Evolutionary conservation across 139 green algal genomes (phyloP), one percentile per base, ranked within the genome.

Genomic region (Closterium sp.): DNA sequence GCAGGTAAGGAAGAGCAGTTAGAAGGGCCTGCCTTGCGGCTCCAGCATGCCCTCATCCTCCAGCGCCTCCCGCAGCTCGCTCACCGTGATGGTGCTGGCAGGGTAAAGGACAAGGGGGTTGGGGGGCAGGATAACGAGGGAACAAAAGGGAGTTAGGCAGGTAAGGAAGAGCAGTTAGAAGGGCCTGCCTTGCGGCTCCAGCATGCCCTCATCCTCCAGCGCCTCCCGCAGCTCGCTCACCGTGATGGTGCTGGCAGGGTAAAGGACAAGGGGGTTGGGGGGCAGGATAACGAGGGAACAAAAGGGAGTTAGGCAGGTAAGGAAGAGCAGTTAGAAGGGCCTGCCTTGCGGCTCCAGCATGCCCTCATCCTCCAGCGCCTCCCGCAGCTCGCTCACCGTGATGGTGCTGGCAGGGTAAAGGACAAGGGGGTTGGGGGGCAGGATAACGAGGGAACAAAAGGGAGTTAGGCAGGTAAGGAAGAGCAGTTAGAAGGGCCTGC

Each of bases 51-150:
- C 28, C 38, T 93, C 90, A 31, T 29, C 32, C 29, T 32, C 32
- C 28, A 93, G 90, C 24, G 91, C 93, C 85, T 92, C 38, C 22
- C 89, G 31, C 91, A 95, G 21, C 93, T 95, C 93, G 22, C 92
- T 92, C 31, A 89, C 79, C 29, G 93, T 93, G 89, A 95, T 95
- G 34, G 2, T 94, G 70, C 93, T 93, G 70, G 28, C 2, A 91
- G 17, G 17, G n/a, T 9, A 29, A 0, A 31, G 19, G 27, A n/a
- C 21, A 90, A 30, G 88, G 24, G 38, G 31, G 5, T 73, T 90
- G 31, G n/a, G 86, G 86, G 5, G 17, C 4, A 4, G 28, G 29
- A 45, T 3, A 5, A 27, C 4, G 29, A 38, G 28, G 13, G 24
- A 6, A 4, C 4, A 9, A 86, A 86, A 17, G 84, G n/a, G 9